Conservation (phyloP, 768 basidiomycete species). For the Paxillus involutus region DNA sequence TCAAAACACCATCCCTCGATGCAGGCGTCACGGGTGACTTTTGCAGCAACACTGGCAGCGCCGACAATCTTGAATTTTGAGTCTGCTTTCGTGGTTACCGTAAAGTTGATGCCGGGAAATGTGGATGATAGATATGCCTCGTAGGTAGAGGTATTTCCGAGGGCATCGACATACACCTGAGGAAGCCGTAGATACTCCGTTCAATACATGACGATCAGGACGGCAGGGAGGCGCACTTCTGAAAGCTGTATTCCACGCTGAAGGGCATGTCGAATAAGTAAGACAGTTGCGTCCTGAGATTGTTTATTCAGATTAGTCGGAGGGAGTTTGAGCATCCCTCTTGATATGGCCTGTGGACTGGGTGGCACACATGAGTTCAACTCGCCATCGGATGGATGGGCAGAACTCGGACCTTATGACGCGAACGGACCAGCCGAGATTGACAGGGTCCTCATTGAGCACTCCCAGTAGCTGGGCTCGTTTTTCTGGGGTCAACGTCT, state of each 20-base stretch:
- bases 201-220: not conserved
- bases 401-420: slow-evolving; percentile 56
- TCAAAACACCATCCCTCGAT: slow-evolving; percentile 84
- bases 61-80: slow-evolving; percentile 96
- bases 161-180: slow-evolving; percentile 92
- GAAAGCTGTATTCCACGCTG: slow-evolving; percentile 75
- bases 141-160: slow-evolving; percentile 85
- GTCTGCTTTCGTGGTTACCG: slow-evolving; percentile 91
- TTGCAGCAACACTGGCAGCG: slow-evolving; percentile 97
- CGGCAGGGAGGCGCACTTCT: slow-evolving; percentile 48
- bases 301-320: slow-evolving; percentile 88
- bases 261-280: slow-evolving; percentile 85
- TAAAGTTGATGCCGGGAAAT: slow-evolving; percentile 86
- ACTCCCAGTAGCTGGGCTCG: slow-evolving; percentile 64
- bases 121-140: slow-evolving; percentile 75
- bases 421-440: slow-evolving; percentile 81
- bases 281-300: slow-evolving; percentile 85
- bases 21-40: slow-evolving; percentile 92
- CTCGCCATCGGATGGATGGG: not conserved
- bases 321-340: slow-evolving; percentile 83
- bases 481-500: slow-evolving; percentile 74
- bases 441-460: slow-evolving; percentile 66
- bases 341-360: slow-evolving; percentile 90
- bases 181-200: not conserved
- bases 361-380: slow-evolving; percentile 2